Base-by-base conservation (phyloP, 164 flowering plant genomes). In the Tetrastigma voinierianum region DNA sequence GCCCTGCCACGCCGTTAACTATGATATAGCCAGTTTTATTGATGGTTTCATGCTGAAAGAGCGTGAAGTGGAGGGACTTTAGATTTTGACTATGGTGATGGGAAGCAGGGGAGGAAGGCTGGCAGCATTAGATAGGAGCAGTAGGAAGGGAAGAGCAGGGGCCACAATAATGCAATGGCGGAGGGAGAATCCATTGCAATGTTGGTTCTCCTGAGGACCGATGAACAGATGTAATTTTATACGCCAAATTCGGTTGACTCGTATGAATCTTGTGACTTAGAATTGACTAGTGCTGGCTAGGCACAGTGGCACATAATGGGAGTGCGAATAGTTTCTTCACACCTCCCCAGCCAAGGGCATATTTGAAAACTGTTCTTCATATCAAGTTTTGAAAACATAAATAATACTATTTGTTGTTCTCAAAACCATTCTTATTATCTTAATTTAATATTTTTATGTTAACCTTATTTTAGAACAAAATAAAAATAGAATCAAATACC, bases 1-100 rank as follows among this genome's bases (percentile, higher is more conserved):
- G 68, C 16, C 84, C 84, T 3, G 72, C 74, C 14, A 80, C 82
- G 2, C 83, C 83, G 1, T 69, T 62, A 43, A 74, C 83, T 55
- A 80, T 61, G 40, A 76, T 11, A 51, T 76, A 80, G 0, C 67
- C 82, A 1, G 83, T 80, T 61, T 66, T 74, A 72, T 82, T 80
- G 44, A 82, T 70, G 20, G 82, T 82, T 62, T 80, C 82, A 8
- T 82, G 83, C 66, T 78, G 82, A 53, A 49, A 80, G 62, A 80
- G 82, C n/a, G n/a, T n/a, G 58, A 80, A 78, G 59, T 76, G 81
- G 56, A 80, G 76, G 16, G 82, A 68, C 58, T 73, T 78, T 57
- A 74, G n/a, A n/a, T n/a, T n/a, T n/a, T n/a, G 75, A 19, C 54
- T 67, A 10, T 61, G 80, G 62, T 67, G 76, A 65, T 70, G 69